Evolutionary conservation across 2,329 filamentous ascomycete species (phyloP).

Genomic region (Penicillium sp.): DNA sequence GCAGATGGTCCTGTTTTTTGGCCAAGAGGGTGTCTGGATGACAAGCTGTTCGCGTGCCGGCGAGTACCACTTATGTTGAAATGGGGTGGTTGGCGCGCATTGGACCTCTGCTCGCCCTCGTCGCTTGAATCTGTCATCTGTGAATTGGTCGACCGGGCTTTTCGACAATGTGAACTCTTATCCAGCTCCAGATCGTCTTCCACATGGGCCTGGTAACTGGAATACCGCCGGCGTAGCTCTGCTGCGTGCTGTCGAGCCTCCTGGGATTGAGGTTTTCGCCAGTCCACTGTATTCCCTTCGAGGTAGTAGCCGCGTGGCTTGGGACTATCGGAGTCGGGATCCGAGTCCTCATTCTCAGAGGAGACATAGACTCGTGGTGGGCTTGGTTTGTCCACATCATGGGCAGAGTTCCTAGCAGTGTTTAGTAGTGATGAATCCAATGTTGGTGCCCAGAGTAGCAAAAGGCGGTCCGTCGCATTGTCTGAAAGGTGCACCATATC

Average conservation of each 20-base stretch:
- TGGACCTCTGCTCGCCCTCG: slow-evolving; percentile 16
- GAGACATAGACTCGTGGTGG: slow-evolving; percentile 20
- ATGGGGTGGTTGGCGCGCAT: slow-evolving; percentile 6
- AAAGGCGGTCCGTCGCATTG: slow-evolving; percentile 33
- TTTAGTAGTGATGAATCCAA: slow-evolving; percentile 24
- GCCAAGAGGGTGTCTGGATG: slow-evolving; percentile 11
- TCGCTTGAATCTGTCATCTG: slow-evolving; percentile 15
- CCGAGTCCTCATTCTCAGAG: slow-evolving; percentile 24
- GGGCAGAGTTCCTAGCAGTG: slow-evolving; percentile 5
- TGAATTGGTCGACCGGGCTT: neutral
- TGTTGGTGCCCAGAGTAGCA: slow-evolving; percentile 24
- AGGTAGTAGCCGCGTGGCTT: slow-evolving; percentile 33
- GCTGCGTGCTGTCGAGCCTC: slow-evolving; percentile 35
- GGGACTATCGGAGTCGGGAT: slow-evolving; percentile 23
- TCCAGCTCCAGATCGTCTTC: slow-evolving; percentile 34
- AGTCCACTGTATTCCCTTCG: slow-evolving; percentile 36
- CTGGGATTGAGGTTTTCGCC: slow-evolving; percentile 39
- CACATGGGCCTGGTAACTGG: slow-evolving; percentile 37
- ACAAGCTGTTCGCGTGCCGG: slow-evolving; percentile 15
- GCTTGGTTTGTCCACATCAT: neutral
- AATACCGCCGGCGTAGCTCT: slow-evolving; percentile 32
- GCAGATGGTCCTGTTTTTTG: slow-evolving; percentile 6
- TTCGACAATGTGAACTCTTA: slow-evolving; percentile 5
- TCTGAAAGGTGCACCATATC: slow-evolving; percentile 42
- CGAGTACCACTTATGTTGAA: slow-evolving; percentile 7